A percentile compares a stretch with the other conserved stretches of the same genome.
Conservation (phyloP, 2,329 filamentous ascomycete species). For the Sordariomycetes sp. region DNA sequence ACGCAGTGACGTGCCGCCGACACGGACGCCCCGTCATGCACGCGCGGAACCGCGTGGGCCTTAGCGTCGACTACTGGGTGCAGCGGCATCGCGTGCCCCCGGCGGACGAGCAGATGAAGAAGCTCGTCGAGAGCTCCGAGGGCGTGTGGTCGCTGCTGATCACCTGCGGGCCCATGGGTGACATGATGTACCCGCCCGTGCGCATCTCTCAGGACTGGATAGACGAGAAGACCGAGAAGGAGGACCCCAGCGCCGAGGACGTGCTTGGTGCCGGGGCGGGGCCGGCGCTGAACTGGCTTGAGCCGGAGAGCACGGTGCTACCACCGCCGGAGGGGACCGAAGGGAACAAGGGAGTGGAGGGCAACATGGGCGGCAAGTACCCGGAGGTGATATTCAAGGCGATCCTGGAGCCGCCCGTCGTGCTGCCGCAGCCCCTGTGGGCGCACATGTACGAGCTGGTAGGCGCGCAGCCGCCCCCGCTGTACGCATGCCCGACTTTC, state of each 20-base stretch:
- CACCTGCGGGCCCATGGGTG: slow-evolving; percentile 45
- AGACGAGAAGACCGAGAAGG: slow-evolving; percentile 53
- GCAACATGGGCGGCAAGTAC: slow-evolving; percentile 44
- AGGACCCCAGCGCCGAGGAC: slow-evolving; percentile 32
- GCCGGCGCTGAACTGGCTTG: slow-evolving; percentile 56
- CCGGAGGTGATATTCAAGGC: slow-evolving; percentile 68
- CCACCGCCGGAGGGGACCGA: slow-evolving; percentile 27
- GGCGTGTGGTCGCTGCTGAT: slow-evolving; percentile 58
- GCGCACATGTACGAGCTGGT: slow-evolving; percentile 50
- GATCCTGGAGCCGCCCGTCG: slow-evolving; percentile 62
- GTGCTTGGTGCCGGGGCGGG: slow-evolving; percentile 21
- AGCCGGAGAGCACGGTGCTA: slow-evolving; percentile 56
- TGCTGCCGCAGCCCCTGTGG: slow-evolving; percentile 55
- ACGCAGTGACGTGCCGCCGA: slow-evolving; percentile 55
- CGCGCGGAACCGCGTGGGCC: slow-evolving; percentile 51
- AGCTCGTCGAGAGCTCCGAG: slow-evolving; percentile 26
- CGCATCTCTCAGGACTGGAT: slow-evolving; percentile 69
- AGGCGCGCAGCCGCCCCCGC: slow-evolving; percentile 29
- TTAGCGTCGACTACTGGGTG: slow-evolving; percentile 72
- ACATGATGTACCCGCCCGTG: slow-evolving; percentile 44
- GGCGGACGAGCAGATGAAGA: slow-evolving; percentile 21
- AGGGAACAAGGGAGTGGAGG: slow-evolving; percentile 21
- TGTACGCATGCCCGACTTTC: slow-evolving; percentile 36
- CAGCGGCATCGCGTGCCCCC: slow-evolving; percentile 39
- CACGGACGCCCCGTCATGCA: slow-evolving; percentile 67